Evolutionary conservation across 202 grass and related monocot genomes (phyloP), one percentile per base, ranked within the genome.

Genomic region (Panicum hallii): DNA sequence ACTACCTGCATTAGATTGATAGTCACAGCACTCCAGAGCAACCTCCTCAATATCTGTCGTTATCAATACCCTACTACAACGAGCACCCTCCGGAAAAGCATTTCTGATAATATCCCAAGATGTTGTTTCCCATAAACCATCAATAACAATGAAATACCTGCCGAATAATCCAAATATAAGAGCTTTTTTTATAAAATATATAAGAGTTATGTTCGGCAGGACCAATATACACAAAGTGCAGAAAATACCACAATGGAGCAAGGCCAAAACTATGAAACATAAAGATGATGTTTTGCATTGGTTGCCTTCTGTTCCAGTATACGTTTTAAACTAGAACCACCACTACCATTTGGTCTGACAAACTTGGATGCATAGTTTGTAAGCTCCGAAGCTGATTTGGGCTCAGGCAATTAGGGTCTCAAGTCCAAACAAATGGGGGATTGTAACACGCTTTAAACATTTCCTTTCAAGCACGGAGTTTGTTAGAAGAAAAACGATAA

Each of bases 121-220:
- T 70, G 40, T 47, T 15, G 67, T 70, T 47, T 70, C 67, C 11
- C 67, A 47, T 4, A 70, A 47, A 47, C 67, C 67, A 70, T 70
- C 67, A 47, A 70, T 47, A 11, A 70, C 17, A 47, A 70, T 47
- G 67, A 70, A 15, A 70, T 70, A 70, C 67, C 67, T 70, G 43
- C n/a, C 4, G 4, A 68, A 10, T 1, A 43, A 14, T 34, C 6
- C 63, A 41, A 67, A 14, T 15, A 1, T 70, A 46, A 70, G 4
- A 23, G 12, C 26, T 26, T 26, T 26, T 26, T 26, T 26, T 26
- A 26, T 26, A 26, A 26, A 26, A 26, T 26, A 14, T 15, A 1
- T 70, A 46, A 70, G 4, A 23, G 12, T 14, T 46, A 23, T 23
- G 9, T 23, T 67, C 16, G 17, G 7, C 16, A 42, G 16, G 64